Conservation (phyloP, 2,329 filamentous ascomycete species). For the Talaromyces funiculosus region DNA sequence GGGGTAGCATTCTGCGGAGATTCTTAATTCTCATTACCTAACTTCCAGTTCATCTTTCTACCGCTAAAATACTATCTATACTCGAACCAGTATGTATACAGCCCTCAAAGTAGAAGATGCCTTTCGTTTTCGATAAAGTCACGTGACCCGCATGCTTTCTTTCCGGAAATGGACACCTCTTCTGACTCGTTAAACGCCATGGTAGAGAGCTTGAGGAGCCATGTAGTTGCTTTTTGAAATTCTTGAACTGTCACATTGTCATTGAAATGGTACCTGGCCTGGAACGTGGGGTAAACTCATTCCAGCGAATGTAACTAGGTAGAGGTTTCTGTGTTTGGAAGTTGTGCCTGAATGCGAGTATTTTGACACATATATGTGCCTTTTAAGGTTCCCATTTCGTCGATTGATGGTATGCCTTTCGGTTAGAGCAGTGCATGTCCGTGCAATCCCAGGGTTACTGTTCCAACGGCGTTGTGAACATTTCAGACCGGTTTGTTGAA, state of each 20-base stretch:
- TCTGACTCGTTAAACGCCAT: not conserved
- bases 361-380: not conserved
- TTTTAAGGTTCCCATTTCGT: not conserved
- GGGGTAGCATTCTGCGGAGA: not conserved
- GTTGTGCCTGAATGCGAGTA: not conserved
- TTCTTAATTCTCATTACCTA: not conserved
- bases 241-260: not conserved
- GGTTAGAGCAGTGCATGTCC: too few species aligned
- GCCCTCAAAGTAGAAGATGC: not conserved
- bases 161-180: conserved; percentile 1
- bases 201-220: not conserved
- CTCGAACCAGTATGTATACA: not conserved
- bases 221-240: not conserved
- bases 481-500: too few species aligned
- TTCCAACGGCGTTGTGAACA: too few species aligned
- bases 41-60: fast-evolving
- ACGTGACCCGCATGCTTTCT: not conserved
- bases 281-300: not conserved
- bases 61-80: not conserved
- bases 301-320: not conserved
- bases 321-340: conserved; percentile 3
- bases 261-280: not conserved
- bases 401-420: too few species aligned
- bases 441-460: too few species aligned
- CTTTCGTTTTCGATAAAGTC: not conserved